A percentile compares a stretch with the other conserved stretches of the same genome.
Evolutionary conservation across 2,329 filamentous ascomycete genomes (phyloP).

Genomic region (Curvularia sp.): DNA sequence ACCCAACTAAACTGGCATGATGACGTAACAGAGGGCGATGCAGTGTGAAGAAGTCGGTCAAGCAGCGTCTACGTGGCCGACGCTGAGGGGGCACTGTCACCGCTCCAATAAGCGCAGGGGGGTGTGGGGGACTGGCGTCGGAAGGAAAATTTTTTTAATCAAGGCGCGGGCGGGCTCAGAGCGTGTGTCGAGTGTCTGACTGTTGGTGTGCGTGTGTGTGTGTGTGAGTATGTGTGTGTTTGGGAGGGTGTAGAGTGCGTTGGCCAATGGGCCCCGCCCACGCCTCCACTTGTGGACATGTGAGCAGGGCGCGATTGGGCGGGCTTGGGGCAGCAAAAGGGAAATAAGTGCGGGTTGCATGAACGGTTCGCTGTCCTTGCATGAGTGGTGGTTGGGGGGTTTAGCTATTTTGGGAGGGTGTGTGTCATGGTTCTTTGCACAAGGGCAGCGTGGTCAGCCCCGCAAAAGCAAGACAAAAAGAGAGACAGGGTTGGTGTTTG

Average conservation of each 20-base stretch:
- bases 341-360: conserved; percentile 25
- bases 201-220: background rate
- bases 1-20: conserved; percentile 4
- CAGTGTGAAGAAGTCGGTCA: conserved; percentile 31
- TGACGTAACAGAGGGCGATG: conserved; percentile 37
- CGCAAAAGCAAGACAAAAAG: conserved; percentile 28
- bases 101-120: background rate
- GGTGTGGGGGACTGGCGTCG: background rate
- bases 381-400: conserved; percentile 1
- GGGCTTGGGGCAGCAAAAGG: conserved; percentile 5
- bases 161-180: background rate
- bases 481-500: background rate
- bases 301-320: conserved; percentile 19
- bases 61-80: conserved; percentile 35
- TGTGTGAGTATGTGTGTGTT: background rate
- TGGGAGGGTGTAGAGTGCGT: conserved; percentile 32
- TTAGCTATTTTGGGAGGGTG: conserved; percentile 17
- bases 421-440: conserved; percentile 25
- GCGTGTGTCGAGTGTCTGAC: background rate
- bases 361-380: conserved; percentile 32
- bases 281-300: conserved; percentile 27
- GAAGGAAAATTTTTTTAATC: background rate
- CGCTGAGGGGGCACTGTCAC: conserved; percentile 33
- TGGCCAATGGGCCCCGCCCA: conserved; percentile 19
- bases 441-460: conserved; percentile 17